Evolutionary conservation across 2,329 filamentous ascomycete species (phyloP), one percentile per base, ranked within the genome.

Genomic region (Trichoderma koningii): DNA sequence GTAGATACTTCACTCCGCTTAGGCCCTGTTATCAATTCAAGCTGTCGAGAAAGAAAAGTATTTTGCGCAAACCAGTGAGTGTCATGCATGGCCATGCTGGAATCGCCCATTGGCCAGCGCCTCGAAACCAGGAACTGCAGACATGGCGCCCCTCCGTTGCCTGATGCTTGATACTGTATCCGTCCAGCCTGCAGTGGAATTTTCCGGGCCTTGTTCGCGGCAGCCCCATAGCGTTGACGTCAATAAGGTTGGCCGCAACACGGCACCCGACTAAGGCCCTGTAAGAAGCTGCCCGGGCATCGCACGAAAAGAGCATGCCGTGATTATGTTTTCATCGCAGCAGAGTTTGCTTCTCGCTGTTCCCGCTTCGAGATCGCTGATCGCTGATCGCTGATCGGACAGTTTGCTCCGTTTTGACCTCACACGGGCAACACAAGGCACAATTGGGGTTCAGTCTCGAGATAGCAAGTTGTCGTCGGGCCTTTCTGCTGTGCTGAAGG

Each of bases 81-180:
- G n/a, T 26, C 50, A 28, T 52, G 60, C 61, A 65, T 65, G 63
- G 55, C 42, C 55, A 23, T 38, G 42, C 47, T 47, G 28, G 38
- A 30, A 64, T 69, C 73, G 72, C 71, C 70, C 71, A 74, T 74
- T 65, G 63, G 63, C 30, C 48, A 53, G 55, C 19, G 60, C 19
- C 23, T 26, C 34, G 34, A 38, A 38, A 38, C 41, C 48, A 63
- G 41, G 60, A 55, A 63, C 60, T 26, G 50, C 30, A 10, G 38
- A 55, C 47, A 45, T 62, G 59, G 17, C 48, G 38, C 59, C 45
- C 59, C 48, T 50, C 14, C 15, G 48, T 21, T 51, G 21, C 50
- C 50, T 52, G 48, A 34, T 10, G 30, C 30, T 34, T 9, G 30
- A 34, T 9, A 34, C 30, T 30, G 28, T 38, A 38, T 38, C 34